Conservation (phyloP, 139 green algal genomes). For the Yamagishiella unicocca region DNA sequence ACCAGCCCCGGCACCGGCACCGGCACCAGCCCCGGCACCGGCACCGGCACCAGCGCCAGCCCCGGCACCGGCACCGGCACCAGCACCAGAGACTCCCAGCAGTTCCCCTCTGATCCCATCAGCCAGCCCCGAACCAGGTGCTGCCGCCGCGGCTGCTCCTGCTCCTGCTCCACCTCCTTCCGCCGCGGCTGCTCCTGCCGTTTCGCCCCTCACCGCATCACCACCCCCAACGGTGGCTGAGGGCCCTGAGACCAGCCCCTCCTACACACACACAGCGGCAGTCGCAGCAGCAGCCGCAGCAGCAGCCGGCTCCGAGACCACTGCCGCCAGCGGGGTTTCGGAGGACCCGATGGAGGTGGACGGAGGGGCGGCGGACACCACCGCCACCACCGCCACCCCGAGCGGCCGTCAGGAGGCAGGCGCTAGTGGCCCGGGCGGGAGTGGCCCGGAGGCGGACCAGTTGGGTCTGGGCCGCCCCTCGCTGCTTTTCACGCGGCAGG, state of each 20-base stretch:
- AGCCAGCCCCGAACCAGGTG: no score
- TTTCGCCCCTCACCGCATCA: background rate
- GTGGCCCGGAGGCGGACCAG: background rate
- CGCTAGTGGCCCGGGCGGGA: background rate
- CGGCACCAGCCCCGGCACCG: no score
- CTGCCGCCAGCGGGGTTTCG: background rate
- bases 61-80: background rate
- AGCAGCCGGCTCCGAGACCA: background rate
- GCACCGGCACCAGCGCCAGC: no score
- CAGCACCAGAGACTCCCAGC: no score
- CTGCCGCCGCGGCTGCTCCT: background rate
- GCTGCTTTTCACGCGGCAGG: conserved; percentile 17
- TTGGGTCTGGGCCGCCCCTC: conserved; percentile 32
- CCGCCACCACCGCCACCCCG: background rate
- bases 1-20: no score
- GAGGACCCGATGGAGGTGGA: background rate
- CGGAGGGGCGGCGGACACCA: no score
- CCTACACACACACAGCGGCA: background rate
- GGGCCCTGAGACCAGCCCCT: no score
- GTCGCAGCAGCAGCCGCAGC: background rate
- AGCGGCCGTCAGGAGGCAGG: background rate
- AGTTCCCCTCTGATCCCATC: no score
- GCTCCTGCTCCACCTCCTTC: background rate
- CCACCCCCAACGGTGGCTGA: background rate
- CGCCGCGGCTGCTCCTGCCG: background rate